Base-by-base conservation (phyloP, 495 filamentous ascomycete species). In the Aspergillus saccharolyticus region DNA sequence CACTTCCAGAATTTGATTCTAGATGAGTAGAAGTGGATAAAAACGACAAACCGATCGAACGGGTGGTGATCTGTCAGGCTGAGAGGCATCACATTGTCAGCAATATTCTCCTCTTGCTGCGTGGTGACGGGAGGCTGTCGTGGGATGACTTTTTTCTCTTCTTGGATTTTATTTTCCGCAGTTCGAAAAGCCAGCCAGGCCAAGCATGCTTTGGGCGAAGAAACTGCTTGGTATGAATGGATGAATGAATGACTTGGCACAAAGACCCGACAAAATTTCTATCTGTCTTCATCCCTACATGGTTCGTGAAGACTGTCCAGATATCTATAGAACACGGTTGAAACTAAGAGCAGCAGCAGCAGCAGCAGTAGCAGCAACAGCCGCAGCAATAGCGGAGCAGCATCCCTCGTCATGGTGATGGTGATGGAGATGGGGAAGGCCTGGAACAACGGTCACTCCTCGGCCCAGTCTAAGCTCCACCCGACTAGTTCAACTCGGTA, bases 101-200 rank as follows among this genome's bases (percentile, higher is more conserved):
- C 33, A 44, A 42, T 62, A 61, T 58, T 63, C 56, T 63, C 60
- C 60, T 63, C 56, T 56, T 58, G 61, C 53, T 63, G 48, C 49
- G 57, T 57, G 61, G 46, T 57, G 53, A 56, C 61, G 56, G 60
- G 56, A 59, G 56, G 56, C 61, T 53, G 50, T 28, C 44, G n/a
- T 33, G n/a, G n/a, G n/a, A n/a, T 39, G 33, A 28, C 4, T 28
- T 28, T 28, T 12, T 39, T 8, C 14, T 39, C 2, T 39, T 39
- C 2, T 39, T 39, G 33, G 4, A 2, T 39, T 39, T 39, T 39
- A 12, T 39, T 39, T 15, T 15, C 14, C 33, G 33, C 10, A 39
- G 33, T 39, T 39, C 33, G 33, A 15, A 39, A 39, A 28, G 25
- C 25, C 25, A 28, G 25, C 21, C n/a, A n/a, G 16, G 45, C 44